Conservation (phyloP, 2,329 filamentous ascomycete genomes). For the Dactylellina parvicollis region DNA sequence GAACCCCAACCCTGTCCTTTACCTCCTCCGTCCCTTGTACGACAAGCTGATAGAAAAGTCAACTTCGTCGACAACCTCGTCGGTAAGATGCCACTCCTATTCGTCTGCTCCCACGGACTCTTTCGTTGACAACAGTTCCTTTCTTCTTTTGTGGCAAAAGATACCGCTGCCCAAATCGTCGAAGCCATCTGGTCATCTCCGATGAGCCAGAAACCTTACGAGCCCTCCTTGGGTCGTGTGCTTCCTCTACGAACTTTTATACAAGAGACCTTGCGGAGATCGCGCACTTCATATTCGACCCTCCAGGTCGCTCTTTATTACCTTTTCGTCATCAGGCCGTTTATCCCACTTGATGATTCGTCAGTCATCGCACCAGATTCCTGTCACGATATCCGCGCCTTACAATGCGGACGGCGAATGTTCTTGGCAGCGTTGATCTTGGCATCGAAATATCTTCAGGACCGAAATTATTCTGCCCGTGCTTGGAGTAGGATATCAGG, state of each 20-base stretch:
- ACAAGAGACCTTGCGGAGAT: constrained; percentile 93
- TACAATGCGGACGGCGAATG: constrained; percentile 97
- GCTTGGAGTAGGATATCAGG: constrained; percentile 99
- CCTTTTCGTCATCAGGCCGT: constrained; percentile 89
- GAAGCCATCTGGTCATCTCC: constrained; percentile 97
- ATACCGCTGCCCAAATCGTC: constrained; percentile 96
- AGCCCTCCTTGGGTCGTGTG: constrained; percentile 78
- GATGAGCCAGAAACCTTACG: constrained; percentile 78
- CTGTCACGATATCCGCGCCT: constrained; percentile 74
- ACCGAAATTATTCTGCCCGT: constrained; percentile 95
- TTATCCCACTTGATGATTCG: constrained; percentile 73
- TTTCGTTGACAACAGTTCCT: constrained; percentile 56
- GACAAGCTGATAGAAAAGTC: constrained; percentile 90
- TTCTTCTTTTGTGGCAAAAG: constrained; percentile 65
- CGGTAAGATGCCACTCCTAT: constrained; percentile 72
- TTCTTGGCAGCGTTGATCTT: constrained; percentile 94
- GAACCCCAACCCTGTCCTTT: constrained; percentile 70
- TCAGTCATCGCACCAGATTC: constrained; percentile 13
- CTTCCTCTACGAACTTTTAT: constrained; percentile 94
- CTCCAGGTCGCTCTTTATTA: constrained; percentile 97
- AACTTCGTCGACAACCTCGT: constrained; percentile 97
- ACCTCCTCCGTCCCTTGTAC: constrained; percentile 74
- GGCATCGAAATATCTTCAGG: constrained; percentile 96
- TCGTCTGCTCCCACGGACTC: constrained; percentile 15
- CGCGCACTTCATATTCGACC: constrained; percentile 95